Percentiles rank a stretch among this genome's conserved stretches.
These are phyloP conservation scores for Debaryomyces sp. DNA, from an alignment of 1,139 yeast genomes.

Conservation along the genomic window DNA sequence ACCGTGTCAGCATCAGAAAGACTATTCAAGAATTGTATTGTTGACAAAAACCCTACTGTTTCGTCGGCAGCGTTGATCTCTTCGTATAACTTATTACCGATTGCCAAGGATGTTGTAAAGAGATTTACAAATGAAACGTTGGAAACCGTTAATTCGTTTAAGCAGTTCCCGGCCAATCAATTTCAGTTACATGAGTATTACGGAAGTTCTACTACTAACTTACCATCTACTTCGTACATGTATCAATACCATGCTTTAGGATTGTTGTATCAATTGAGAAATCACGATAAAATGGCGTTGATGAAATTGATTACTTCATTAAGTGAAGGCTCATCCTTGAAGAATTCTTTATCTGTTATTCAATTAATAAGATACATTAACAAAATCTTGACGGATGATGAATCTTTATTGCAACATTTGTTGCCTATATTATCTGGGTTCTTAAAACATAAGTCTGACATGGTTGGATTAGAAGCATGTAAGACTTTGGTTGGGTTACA, in stretches of 20 bases:
- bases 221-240: constrained; percentile 73
- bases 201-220: constrained; percentile 51
- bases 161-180: constrained; percentile 63
- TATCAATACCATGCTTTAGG: constrained; percentile 97
- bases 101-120: constrained; percentile 88
- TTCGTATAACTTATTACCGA: constrained; percentile 85
- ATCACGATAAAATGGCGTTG: constrained; percentile 92
- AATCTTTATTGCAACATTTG: constrained; percentile 55
- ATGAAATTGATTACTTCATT: constrained; percentile 87
- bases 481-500: constrained; percentile 73
- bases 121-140: constrained; percentile 93
- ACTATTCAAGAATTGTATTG: constrained; percentile 88
- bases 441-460: constrained; percentile 81
- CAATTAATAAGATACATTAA: constrained; percentile 84
- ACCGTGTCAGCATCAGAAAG: constrained; percentile 96
- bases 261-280: constrained; percentile 80
- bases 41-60: constrained; percentile 84
- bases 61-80: constrained; percentile 93
- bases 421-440: constrained; percentile 69
- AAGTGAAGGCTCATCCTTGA: constrained; percentile 61
- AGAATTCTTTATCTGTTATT: constrained; percentile 76
- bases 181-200: constrained; percentile 57
- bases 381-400: constrained; percentile 64
- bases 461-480: constrained; percentile 94
- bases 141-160: constrained; percentile 77